A percentile compares a stretch with the other conserved stretches of the same genome.
Conservation (phyloP, 1,284 basidiomycete species). For the Papiliotrema nemorosa region DNA sequence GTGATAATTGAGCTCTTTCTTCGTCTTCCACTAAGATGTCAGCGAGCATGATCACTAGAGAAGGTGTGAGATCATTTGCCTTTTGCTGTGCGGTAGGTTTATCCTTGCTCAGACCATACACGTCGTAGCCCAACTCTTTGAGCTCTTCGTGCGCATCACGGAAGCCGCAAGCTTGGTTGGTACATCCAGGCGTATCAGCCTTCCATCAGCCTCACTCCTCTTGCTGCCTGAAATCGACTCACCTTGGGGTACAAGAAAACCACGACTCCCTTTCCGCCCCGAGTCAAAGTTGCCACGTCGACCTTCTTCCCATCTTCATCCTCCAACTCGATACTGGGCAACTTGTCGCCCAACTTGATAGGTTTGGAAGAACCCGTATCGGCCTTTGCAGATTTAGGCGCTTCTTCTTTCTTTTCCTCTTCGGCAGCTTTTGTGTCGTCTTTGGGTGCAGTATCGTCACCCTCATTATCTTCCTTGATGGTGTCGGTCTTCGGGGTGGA, state of each 20-base stretch:
- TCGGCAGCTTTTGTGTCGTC: conserved; percentile 12
- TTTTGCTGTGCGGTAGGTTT: conserved; percentile 71
- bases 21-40: conserved; percentile 45
- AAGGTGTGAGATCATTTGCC: conserved; percentile 50
- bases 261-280: conserved; percentile 67
- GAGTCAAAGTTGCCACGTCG: conserved; percentile 37
- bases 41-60: conserved; percentile 2
- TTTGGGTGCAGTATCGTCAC: conserved; percentile 1
- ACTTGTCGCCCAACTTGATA: conserved; percentile 68
- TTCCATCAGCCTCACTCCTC: conserved; percentile 10
- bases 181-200: conserved; percentile 68
- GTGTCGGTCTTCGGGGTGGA: conserved; percentile 8
- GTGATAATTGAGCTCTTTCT: conserved; percentile 76
- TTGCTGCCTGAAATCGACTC: conserved; percentile 7
- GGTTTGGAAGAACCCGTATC: conserved; percentile 23
- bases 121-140: conserved; percentile 62
- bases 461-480: conserved; percentile 5
- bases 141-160: conserved; percentile 78
- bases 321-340: conserved; percentile 72
- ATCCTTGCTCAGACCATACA: conserved; percentile 85
- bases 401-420: conserved; percentile 40
- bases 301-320: conserved; percentile 54
- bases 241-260: conserved; percentile 64
- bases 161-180: conserved; percentile 82
- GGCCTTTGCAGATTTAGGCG: conserved; percentile 28